Base-by-base conservation (phyloP, 169 alveolate genomes). In the Toxoplasma gondii region DNA sequence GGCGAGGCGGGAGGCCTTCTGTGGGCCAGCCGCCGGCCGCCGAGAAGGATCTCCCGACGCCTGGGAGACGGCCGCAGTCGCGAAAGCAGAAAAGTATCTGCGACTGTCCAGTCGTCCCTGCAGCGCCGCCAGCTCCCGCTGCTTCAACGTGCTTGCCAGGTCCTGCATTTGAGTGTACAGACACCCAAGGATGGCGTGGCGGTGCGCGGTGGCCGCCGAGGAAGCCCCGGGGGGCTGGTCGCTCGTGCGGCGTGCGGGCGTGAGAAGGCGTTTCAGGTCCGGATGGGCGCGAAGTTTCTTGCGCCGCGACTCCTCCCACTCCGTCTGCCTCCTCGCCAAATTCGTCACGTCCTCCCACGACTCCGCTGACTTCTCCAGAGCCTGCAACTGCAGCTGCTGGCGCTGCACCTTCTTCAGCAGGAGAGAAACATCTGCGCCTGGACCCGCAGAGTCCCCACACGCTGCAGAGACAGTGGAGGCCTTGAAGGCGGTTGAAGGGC, bases 321-420 rank as follows among this genome's bases (percentile, higher is more conserved):
- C 67, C 67, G 31, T 29, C 38, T 67, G 90, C 36, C 38, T 24
- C 29, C 39, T 39, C 67, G 58, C n/a, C 24, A 82, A 34, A 5
- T 4, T 16, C 12, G 19, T 24, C 70, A 88, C 82, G 45, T 38
- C 93, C 38, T 39, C 67, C 93, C 70, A 88, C 31, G 17, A 31
- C n/a, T 39, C 41, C 83, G 64, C 39, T 5, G 29, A 41, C 69
- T 88, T 41, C 82, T 41, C 93, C 29, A 88, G 93, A 17, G 17
- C 45, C 86, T 88, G 82, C 86, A 88, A 58, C 58, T 88, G 82
- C 43, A 31, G 39, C 93, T 90, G 93, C 88, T 90, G 93, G 44
- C 53, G 84, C 41, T 70, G 93, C n/a, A 88, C 93, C 36, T 83
- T n/a, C 69, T 43, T 4, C 83, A 88, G 64, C 54, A 88, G 86